phyloP scores from a whole-genome alignment of 2,329 filamentous ascomycete genomes.

The Aspergillus sp. region DNA sequence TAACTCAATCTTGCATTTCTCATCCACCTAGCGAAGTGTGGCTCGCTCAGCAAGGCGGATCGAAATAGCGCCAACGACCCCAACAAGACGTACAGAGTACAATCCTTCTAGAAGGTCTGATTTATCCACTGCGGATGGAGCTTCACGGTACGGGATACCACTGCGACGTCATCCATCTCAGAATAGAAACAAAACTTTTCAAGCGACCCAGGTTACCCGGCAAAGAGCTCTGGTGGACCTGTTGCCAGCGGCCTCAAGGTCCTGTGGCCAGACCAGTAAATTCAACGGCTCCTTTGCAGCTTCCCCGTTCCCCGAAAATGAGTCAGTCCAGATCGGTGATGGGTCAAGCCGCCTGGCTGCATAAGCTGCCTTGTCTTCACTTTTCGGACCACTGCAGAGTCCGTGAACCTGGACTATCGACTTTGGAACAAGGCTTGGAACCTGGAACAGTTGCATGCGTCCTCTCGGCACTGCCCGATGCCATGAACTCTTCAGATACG shows the following conservation, averaged over 20 bases:
- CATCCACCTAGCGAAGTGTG: too few species aligned
- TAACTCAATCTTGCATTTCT: not conserved
- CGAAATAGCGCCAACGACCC: too few species aligned
- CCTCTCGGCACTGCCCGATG: not conserved
- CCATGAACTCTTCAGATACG: not conserved
- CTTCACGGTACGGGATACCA: not conserved
- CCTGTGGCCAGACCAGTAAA: not conserved
- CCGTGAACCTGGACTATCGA: not conserved
- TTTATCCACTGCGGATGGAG: not conserved
- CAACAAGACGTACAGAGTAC: too few species aligned
- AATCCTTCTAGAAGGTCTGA: not conserved
- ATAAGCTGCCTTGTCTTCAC: too few species aligned
- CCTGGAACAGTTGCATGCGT: not conserved
- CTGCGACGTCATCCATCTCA: not conserved
- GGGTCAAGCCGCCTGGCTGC: too few species aligned
- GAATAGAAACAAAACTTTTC: not conserved
- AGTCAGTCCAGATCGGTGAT: not conserved
- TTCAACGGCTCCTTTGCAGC: not conserved
- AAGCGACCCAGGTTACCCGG: not conserved
- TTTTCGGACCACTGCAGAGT: conserved; percentile 1
- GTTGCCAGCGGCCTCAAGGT: not conserved
- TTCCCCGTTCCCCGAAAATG: not conserved
- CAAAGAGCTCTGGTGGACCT: not conserved
- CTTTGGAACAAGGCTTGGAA: not conserved
- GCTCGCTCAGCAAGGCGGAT: too few species aligned